Evolutionary conservation across 305 asterid genomes (phyloP).

Genomic region (Petunia hybrid): DNA sequence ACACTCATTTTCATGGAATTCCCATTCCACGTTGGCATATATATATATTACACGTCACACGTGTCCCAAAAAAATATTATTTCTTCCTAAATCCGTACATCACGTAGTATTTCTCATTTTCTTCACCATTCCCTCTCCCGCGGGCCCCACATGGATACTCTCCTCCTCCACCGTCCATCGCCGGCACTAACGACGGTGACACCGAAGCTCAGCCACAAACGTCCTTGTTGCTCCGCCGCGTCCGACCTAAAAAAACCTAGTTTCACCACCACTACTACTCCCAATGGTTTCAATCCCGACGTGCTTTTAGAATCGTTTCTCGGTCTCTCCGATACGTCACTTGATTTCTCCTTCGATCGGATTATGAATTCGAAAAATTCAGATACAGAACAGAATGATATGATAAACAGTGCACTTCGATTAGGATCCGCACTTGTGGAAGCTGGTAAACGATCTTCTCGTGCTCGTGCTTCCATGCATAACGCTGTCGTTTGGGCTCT

Average conservation of each 20-base stretch:
- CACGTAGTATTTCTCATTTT: slow-evolving; percentile 23
- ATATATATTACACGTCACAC: slow-evolving; percentile 45
- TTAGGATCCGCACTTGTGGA: slow-evolving; percentile 76
- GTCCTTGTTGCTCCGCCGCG: slow-evolving; percentile 56
- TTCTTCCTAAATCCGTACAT: slow-evolving; percentile 32
- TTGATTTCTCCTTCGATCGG: slow-evolving; percentile 72
- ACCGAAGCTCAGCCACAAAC: slow-evolving; percentile 64
- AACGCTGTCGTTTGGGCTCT: slow-evolving; percentile 76
- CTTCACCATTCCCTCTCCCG: slow-evolving; percentile 8
- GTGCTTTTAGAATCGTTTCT: slow-evolving; percentile 65
- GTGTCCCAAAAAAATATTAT: slow-evolving; percentile 35
- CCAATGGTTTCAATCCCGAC: slow-evolving; percentile 42
- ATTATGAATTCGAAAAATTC: slow-evolving; percentile 54
- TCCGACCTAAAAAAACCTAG: slow-evolving; percentile 35
- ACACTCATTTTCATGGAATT: neutral
- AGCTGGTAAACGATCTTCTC: slow-evolving; percentile 74
- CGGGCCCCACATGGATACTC: slow-evolving; percentile 57
- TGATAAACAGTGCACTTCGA: slow-evolving; percentile 67
- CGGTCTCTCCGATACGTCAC: slow-evolving; percentile 59
- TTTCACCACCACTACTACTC: slow-evolving; percentile 38
- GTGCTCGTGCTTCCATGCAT: slow-evolving; percentile 68
- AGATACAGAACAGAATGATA: slow-evolving; percentile 58
- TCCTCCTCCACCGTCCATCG: slow-evolving; percentile 41
- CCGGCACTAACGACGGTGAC: slow-evolving; percentile 35
- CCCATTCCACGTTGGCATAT: slow-evolving; percentile 37